These are phyloP conservation scores for Syncephalis fuscata DNA, from an alignment of 371 early-diverging fungal species.

Conservation along the genomic window DNA sequence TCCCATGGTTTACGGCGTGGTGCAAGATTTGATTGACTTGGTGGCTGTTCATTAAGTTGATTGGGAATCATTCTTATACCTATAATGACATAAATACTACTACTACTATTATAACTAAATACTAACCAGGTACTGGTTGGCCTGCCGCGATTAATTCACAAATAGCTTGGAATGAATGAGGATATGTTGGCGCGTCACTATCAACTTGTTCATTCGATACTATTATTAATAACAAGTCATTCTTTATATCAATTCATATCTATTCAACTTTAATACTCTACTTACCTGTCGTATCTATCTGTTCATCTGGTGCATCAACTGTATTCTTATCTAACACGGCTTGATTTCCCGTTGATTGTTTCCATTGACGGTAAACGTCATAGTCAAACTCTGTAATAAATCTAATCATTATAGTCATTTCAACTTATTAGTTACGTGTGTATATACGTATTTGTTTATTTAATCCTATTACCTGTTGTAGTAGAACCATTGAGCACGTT, in stretches of 20 bases:
- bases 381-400: slow-evolving; percentile 6
- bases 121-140: slow-evolving; percentile 28
- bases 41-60: slow-evolving; percentile 24
- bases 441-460: not conserved
- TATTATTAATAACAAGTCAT: no score
- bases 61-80: slow-evolving; percentile 35
- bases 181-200: slow-evolving; percentile 13
- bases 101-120: not conserved
- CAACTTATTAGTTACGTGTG: no score
- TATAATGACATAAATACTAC: no score
- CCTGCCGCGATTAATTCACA: slow-evolving; percentile 29
- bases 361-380: slow-evolving; percentile 4
- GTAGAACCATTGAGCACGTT: slow-evolving; percentile 4
- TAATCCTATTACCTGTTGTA: slow-evolving; percentile 1
- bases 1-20: slow-evolving; percentile 32
- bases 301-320: not conserved
- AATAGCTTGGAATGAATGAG: slow-evolving; percentile 26
- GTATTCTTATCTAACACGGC: not conserved
- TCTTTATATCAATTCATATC: no score
- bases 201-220: no score
- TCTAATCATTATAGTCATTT: not conserved
- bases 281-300: no score
- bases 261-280: no score
- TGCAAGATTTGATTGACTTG: slow-evolving; percentile 20
- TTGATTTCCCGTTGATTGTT: not conserved